Evolutionary conservation across 1,139 yeast species (phyloP).

Genomic region (Diutina neorugosa): DNA sequence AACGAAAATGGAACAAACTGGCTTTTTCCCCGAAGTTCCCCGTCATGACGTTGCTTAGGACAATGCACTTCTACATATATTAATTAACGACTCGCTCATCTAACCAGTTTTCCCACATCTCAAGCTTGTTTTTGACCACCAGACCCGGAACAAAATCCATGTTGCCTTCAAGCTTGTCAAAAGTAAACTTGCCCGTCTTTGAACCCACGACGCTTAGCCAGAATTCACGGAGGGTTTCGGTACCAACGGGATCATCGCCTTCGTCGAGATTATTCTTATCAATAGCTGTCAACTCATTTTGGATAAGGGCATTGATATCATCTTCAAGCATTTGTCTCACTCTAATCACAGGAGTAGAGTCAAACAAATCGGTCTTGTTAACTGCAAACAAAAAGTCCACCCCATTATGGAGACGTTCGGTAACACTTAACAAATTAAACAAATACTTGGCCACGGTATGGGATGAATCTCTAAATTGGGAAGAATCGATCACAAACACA

Average conservation of each 20-base stretch:
- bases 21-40: conserved; percentile 50
- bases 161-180: conserved; percentile 61
- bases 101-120: conserved; percentile 66
- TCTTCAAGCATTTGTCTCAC: conserved; percentile 45
- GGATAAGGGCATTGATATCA: conserved; percentile 50
- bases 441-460: conserved; percentile 36
- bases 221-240: conserved; percentile 22
- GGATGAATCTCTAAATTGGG: conserved; percentile 12
- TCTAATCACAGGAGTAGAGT: conserved; percentile 58
- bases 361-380: conserved; percentile 76
- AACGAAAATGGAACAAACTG: conserved; percentile 28
- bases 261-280: conserved; percentile 21
- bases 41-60: conserved; percentile 7
- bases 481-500: conserved; percentile 57
- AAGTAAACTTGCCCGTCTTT: conserved; percentile 28
- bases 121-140: conserved; percentile 41
- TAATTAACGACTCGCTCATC: conserved; percentile 57
- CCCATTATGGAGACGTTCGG: conserved; percentile 53
- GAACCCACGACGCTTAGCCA: conserved; percentile 37
- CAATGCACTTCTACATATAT: conserved; percentile 4
- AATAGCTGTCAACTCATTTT: conserved; percentile 31
- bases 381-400: conserved; percentile 65
- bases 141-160: conserved; percentile 65
- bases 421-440: conserved; percentile 39
- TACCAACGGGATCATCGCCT: conserved; percentile 13